Evolutionary conservation across 2,329 filamentous ascomycete species (phyloP).

Genomic region (Cercospora citrullina): DNA sequence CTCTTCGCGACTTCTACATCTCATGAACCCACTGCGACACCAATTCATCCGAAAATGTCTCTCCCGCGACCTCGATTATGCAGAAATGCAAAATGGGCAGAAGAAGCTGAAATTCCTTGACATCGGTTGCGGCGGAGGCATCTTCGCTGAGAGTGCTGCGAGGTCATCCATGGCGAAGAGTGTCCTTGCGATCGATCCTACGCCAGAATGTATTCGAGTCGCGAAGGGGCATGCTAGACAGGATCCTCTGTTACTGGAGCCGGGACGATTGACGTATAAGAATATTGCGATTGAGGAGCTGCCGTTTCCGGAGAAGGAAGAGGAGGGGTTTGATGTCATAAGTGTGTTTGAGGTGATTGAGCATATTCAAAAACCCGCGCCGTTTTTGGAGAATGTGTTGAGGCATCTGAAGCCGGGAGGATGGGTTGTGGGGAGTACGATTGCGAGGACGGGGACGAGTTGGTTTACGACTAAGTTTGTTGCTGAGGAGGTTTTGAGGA

Average conservation of each 20-base stretch:
- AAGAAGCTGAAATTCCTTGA: slow-evolving; percentile 72
- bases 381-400: slow-evolving; percentile 70
- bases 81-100: slow-evolving; percentile 11
- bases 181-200: slow-evolving; percentile 78
- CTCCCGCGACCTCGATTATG: slow-evolving; percentile 48
- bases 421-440: slow-evolving; percentile 90
- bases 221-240: slow-evolving; percentile 72
- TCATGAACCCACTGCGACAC: slow-evolving; percentile 97
- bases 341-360: slow-evolving; percentile 93
- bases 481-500: slow-evolving; percentile 81
- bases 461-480: slow-evolving; percentile 92
- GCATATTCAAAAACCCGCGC: slow-evolving; percentile 74
- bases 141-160: slow-evolving; percentile 87
- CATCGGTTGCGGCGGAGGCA: slow-evolving; percentile 92
- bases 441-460: slow-evolving; percentile 82
- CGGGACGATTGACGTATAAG: slow-evolving; percentile 63
- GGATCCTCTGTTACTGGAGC: slow-evolving; percentile 65
- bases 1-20: slow-evolving; percentile 84
- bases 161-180: slow-evolving; percentile 61
- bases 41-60: slow-evolving; percentile 77
- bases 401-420: slow-evolving; percentile 84
- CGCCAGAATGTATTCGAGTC: slow-evolving; percentile 69
- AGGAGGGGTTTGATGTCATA: slow-evolving; percentile 70
- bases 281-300: slow-evolving; percentile 77
- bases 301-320: slow-evolving; percentile 16